Evolutionary conservation across 1,284 basidiomycete species (phyloP), one percentile per base, ranked within the genome.

Genomic region (Melampsora abietis-canadensis): DNA sequence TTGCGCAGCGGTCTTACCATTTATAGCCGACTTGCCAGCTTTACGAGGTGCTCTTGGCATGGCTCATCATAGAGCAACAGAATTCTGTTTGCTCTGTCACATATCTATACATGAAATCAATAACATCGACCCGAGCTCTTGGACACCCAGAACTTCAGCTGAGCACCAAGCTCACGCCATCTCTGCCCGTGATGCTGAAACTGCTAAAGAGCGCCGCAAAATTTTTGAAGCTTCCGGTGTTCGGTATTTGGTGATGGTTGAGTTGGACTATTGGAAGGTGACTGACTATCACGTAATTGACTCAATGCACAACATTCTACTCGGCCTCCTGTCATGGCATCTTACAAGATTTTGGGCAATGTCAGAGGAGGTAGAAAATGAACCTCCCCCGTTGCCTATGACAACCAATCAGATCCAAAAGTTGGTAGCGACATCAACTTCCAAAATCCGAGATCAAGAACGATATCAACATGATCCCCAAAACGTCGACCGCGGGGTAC

Each of bases 271-370:
- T 24, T 51, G 48, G 48, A 51, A 24, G 48, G 19, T 51, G 15
- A 51, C 15, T 8, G 48, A 51, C 48, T n/a, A n/a, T 51, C 48
- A 51, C 19, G 48, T 51, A 24, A 24, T 51, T 4, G 48, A 74
- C 48, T 37, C 72, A 27, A 74, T 74, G 57, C 64, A 74, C 40
- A 74, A 66, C 34, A 44, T 74, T 2, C 44, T 74, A 7, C 24
- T 74, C 10, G 51, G 63, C 15, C n/a, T 64, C 10, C n/a, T 64
- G 19, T 21, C 63, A 19, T 72, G 69, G 69, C 69, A 72, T 44
- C 62, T 57, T 21, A 40, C 8, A 1, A 31, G 31, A 21, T 64
- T 65, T 51, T 66, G 63, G 69, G 17, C 19, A 6, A 74, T 74
- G 70, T 66, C 70, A 14, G 70, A 74, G 44, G 21, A 44, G 12